These are phyloP conservation scores for Globisporangium acanthophoron DNA, from an alignment of 352 stramenopile species.

Conservation along the genomic window DNA sequence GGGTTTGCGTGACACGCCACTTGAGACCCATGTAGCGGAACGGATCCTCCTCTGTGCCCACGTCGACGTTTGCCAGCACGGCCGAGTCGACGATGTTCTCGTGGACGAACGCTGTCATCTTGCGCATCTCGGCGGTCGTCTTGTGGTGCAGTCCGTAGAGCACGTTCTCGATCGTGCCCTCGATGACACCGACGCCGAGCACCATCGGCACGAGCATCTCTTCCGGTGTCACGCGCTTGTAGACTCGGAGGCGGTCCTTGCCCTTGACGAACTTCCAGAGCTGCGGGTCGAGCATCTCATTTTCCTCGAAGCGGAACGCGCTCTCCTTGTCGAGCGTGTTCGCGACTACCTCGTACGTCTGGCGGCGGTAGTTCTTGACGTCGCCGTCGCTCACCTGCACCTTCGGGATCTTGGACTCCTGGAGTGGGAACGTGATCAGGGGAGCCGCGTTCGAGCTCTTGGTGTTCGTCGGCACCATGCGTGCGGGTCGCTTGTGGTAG, in stretches of 20 bases:
- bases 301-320: conserved; percentile 15
- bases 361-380: conserved; percentile 19
- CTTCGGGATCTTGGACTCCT: neutral
- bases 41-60: conserved; percentile 28
- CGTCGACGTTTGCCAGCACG: conserved; percentile 38
- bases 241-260: conserved; percentile 8
- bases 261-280: conserved; percentile 11
- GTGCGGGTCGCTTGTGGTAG: neutral
- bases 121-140: conserved; percentile 43
- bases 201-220: conserved; percentile 20
- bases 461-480: neutral
- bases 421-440: neutral
- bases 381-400: conserved; percentile 23
- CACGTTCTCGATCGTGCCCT: conserved; percentile 36
- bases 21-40: conserved; percentile 53
- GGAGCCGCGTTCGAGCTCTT: neutral
- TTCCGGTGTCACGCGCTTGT: conserved; percentile 15
- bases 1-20: conserved; percentile 26
- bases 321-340: conserved; percentile 43
- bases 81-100: conserved; percentile 37
- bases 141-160: conserved; percentile 51
- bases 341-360: conserved; percentile 31
- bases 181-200: conserved; percentile 36
- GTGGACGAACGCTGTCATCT: conserved; percentile 26
- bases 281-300: conserved; percentile 1